Conservation (phyloP, 495 filamentous ascomycete genomes). For the Aspergillus kassunensis region DNA sequence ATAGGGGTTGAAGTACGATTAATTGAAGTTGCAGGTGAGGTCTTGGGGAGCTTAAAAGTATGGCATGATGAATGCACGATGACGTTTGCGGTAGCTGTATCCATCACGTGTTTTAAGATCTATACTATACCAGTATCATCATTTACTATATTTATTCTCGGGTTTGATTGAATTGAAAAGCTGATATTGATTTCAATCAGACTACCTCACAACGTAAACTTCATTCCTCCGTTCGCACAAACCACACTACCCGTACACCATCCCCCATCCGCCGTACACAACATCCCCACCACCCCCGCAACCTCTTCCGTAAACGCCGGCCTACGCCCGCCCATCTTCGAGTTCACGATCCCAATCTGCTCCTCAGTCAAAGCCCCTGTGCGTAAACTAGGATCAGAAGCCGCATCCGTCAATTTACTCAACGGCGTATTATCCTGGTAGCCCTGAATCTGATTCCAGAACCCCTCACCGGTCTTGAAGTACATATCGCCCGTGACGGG, state of each 20-base stretch:
- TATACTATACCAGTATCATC: no score
- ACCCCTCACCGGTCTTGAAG: conserved; percentile 46
- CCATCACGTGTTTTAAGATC: neutral
- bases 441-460: conserved; percentile 52
- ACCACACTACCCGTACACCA: conserved; percentile 87
- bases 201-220: conserved; percentile 19
- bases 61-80: conserved; percentile 5
- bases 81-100: conserved; percentile 2
- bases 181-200: no score
- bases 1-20: neutral
- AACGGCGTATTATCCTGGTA: conserved; percentile 69
- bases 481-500: conserved; percentile 83
- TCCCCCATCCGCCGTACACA: conserved; percentile 65
- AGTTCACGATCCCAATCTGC: conserved; percentile 54
- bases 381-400: conserved; percentile 38
- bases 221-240: conserved; percentile 84
- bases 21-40: neutral
- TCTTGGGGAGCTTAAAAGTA: no score
- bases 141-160: no score
- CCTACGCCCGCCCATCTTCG: conserved; percentile 61
- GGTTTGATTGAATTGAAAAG: no score
- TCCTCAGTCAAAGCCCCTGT: conserved; percentile 56
- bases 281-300: conserved; percentile 80
- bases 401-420: conserved; percentile 35
- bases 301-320: conserved; percentile 72